A percentile compares a stretch with the other conserved stretches of the same genome.
These are phyloP conservation scores for Penicillium waksmanii DNA, from an alignment of 495 filamentous ascomycete species.

Conservation along the genomic window DNA sequence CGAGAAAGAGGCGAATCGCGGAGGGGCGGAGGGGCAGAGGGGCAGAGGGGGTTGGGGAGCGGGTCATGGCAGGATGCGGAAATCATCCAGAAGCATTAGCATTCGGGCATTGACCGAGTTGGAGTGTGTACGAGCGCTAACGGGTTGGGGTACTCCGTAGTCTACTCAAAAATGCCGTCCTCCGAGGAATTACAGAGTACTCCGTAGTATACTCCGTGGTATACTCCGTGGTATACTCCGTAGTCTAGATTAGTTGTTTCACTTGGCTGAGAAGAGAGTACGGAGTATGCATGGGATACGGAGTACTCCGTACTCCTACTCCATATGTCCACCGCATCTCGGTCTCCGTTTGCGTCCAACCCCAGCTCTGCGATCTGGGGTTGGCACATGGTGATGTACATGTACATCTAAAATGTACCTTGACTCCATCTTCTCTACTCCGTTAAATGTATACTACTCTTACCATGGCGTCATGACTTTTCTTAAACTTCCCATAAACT, in stretches of 20 bases:
- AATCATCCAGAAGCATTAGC: background rate
- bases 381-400: conserved; percentile 3
- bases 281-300: background rate
- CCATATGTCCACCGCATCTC: background rate
- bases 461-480: background rate
- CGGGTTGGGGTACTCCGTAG: too few species aligned
- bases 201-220: background rate
- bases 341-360: background rate
- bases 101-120: background rate
- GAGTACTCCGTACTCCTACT: background rate
- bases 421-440: background rate
- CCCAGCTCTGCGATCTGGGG: background rate
- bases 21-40: background rate
- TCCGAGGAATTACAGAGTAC: too few species aligned
- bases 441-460: background rate
- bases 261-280: background rate
- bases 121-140: background rate
- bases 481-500: background rate
- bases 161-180: too few species aligned
- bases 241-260: background rate
- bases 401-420: background rate
- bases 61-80: conserved; percentile 1
- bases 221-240: background rate
- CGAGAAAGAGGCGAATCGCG: background rate
- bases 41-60: background rate